Conservation (phyloP, 805 yeast genomes). For the Kodamaea hsintzibuensis region DNA sequence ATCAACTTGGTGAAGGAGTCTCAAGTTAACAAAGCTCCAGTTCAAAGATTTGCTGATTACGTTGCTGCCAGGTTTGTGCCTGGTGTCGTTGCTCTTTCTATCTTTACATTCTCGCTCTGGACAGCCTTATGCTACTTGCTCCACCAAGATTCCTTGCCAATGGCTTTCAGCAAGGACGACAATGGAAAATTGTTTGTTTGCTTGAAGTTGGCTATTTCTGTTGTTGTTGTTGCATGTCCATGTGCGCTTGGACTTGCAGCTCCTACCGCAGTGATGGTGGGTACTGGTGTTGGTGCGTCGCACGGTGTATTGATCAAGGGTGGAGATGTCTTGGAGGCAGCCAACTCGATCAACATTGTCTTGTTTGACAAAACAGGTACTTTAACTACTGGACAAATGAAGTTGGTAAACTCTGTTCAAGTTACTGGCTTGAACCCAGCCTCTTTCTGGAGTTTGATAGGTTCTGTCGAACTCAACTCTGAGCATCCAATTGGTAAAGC, state of each 20-base stretch:
- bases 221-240: constrained; percentile 97
- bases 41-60: constrained; percentile 84
- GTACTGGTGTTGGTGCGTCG: constrained; percentile 93
- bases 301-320: constrained; percentile 91
- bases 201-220: constrained; percentile 81
- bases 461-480: constrained; percentile 63
- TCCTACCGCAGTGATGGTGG: constrained; percentile 99
- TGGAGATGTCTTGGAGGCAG: constrained; percentile 81
- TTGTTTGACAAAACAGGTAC: constrained; percentile 97
- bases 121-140: constrained; percentile 31
- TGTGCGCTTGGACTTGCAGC: constrained; percentile 97
- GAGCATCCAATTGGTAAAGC: constrained; percentile 92
- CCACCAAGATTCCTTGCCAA: constrained; percentile 39
- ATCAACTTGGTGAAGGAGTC: constrained; percentile 86
- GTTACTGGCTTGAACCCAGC: constrained; percentile 26
- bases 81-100: constrained; percentile 58
- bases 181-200: constrained; percentile 67
- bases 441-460: constrained; percentile 54
- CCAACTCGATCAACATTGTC: constrained; percentile 61
- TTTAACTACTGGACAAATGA: constrained; percentile 82
- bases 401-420: constrained; percentile 27
- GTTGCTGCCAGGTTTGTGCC: constrained; percentile 88
- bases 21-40: constrained; percentile 85
- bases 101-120: constrained; percentile 57
- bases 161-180: constrained; percentile 42